Base-by-base conservation (phyloP, 331 rosid species). In the Acacia pycnantha region DNA sequence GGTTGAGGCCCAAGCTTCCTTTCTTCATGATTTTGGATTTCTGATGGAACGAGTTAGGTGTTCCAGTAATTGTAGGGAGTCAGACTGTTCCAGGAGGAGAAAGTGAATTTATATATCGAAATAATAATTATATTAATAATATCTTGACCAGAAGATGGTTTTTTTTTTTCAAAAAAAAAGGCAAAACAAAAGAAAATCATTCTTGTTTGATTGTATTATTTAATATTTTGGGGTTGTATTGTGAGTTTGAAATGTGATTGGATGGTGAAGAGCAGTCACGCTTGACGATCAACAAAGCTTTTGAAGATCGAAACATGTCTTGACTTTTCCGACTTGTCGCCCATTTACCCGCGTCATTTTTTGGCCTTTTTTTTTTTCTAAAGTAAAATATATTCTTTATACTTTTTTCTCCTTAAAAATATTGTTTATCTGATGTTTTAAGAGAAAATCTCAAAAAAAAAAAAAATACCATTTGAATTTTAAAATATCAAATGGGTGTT, bases 1-100 rank as follows among this genome's bases (percentile, higher is more conserved):
- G 92, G 82, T 80, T 83, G 22, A 67, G 85, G 10, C 86, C 87
- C 54, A 92, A 84, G 79, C 13, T 71, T 70, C 91, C 99, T 79
- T 82, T 96, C 76, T 86, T 93, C 98, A 95, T 90, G 83, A 64
- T 71, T 73, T 24, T 70, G 79, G 54, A 5, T 18, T 56, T 53
- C 76, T 56, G 75, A 31, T 50, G 37, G 66, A 75, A 43, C 71
- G 71, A 64, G 11, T 67, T 73, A 66, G 68, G 77, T 76, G 26
- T 59, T 58, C 19, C 26, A 21, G 43, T 50, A 22, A 59, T 26
- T 10, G 40, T 41, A 65, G 54, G 65, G 33, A 79, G 54, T 73
- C 83, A 51, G 84, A 73, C 68, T 66, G 37, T 82, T 75, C 33
- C 73, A 11, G 61, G 51, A 83, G 37, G 35, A 59, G 77, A 43